Base-by-base conservation (phyloP, 2,329 filamentous ascomycete genomes). In the Cercospora zeina region DNA sequence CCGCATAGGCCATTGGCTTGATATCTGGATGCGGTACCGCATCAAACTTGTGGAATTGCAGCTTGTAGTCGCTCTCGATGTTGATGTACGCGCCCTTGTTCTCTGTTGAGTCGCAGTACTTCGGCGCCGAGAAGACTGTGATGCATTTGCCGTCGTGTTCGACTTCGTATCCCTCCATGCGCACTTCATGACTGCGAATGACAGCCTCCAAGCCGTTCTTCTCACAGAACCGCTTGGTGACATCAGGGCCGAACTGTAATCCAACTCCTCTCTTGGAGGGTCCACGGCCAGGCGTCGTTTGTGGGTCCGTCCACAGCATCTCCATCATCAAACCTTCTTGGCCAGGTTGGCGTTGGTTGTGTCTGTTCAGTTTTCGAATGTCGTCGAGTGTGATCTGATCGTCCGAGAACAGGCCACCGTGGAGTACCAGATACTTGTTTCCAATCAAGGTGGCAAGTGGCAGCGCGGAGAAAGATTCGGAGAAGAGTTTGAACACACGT, bases 21-120 rank as follows among this genome's bases (percentile, higher is more conserved):
- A 99, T 95, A 72, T 96, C 85, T 11, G 95, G 95, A 81, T 99
- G 95, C 65, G 93, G 93, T 58, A 99, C 95, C 7, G 95, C 95
- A 71, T 97, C 93, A 70, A 99, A 99, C 75, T 96, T 89, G 76
- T 95, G 85, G 79, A 90, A 99, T 37, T 91, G 81, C 71, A 97
- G 87, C 82, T 97, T 96, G 75, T 96, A 91, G 65, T 96, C 90
- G 14, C 90, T 85, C 33, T 90, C 90, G 67, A 99, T 89, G 78
- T 99, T 97, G 84, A 99, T 99, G 77, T 96, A 99, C 16, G 95
- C 95, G 67, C 95, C 95, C 80, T 93, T 95, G 80, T 99, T 99
- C 80, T 96, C 93, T 0, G 95, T 97, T 71, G 91, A 91, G 75
- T 99, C 95, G 78, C 95, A 99, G 77, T 99, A 99, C 77, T 88